phyloP scores from a whole-genome alignment of 1,284 basidiomycete genomes.

The Ganoderma lingzhi region DNA sequence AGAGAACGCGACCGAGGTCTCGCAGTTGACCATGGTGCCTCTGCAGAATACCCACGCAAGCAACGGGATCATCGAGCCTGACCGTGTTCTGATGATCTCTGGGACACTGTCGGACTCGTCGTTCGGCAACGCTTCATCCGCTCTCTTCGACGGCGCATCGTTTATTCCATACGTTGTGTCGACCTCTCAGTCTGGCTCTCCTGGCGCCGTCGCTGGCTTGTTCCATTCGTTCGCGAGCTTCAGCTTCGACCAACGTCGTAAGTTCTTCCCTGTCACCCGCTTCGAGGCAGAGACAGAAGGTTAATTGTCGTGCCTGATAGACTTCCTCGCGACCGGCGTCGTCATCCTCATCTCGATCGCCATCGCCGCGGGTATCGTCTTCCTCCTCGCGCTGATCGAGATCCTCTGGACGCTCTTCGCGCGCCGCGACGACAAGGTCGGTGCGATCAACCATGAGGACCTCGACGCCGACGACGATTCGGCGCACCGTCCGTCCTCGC shows the following conservation, averaged over 20 bases:
- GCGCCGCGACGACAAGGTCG: slow-evolving; percentile 73
- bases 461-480: slow-evolving; percentile 83
- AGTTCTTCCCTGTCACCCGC: slow-evolving; percentile 43
- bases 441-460: slow-evolving; percentile 61
- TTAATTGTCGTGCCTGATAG: slow-evolving; percentile 48
- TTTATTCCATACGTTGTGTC: slow-evolving; percentile 89
- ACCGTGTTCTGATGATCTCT: slow-evolving; percentile 92
- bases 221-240: slow-evolving; percentile 85
- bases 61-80: slow-evolving; percentile 80
- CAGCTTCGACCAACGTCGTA: slow-evolving; percentile 76
- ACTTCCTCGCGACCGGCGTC: slow-evolving; percentile 89
- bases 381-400: slow-evolving; percentile 88
- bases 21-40: slow-evolving; percentile 92
- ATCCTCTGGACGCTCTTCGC: slow-evolving; percentile 91
- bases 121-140: slow-evolving; percentile 84
- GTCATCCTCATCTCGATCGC: slow-evolving; percentile 98
- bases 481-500: slow-evolving; percentile 78
- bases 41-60: slow-evolving; percentile 76
- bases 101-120: slow-evolving; percentile 77
- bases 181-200: slow-evolving; percentile 68
- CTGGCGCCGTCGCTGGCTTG: slow-evolving; percentile 81
- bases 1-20: slow-evolving; percentile 65
- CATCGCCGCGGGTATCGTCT: slow-evolving; percentile 94
- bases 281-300: not conserved
- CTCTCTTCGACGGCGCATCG: slow-evolving; percentile 86